Conservation (phyloP, 768 basidiomycete species). For the Russula earlei region DNA sequence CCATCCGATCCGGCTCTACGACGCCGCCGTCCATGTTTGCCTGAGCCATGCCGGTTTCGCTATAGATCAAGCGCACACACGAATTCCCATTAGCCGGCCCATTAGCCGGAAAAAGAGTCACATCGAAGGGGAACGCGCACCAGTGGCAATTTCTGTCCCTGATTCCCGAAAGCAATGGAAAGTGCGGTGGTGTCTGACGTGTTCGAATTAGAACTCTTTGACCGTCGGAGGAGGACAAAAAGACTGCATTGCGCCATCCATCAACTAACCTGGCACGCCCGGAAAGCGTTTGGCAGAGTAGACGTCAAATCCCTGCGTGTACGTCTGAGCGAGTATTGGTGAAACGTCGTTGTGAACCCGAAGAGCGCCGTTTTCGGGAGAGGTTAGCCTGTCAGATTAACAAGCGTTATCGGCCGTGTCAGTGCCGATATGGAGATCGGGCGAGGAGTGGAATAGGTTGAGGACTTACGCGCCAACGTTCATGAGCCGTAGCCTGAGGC, state of each 20-base stretch:
- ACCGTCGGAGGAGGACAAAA: neutral
- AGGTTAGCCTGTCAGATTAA: constrained; percentile 31
- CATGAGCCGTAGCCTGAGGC: constrained; percentile 79
- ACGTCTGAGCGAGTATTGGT: constrained; percentile 75
- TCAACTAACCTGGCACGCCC: constrained; percentile 70
- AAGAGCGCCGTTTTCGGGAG: constrained; percentile 57
- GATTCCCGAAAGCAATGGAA: constrained; percentile 81
- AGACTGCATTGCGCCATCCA: neutral
- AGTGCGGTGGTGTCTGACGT: constrained; percentile 73
- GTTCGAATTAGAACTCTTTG: neutral
- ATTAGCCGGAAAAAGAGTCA: constrained; percentile 16
- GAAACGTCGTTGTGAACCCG: constrained; percentile 60
- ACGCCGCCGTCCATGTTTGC: constrained; percentile 47
- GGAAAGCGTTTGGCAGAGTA: constrained; percentile 92
- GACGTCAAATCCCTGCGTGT: constrained; percentile 77
- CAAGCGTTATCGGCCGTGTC: neutral
- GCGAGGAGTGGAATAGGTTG: constrained; percentile 8
- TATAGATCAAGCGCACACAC: constrained; percentile 23
- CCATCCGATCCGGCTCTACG: constrained; percentile 53
- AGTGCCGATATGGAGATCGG: neutral
- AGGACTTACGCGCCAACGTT: constrained; percentile 80
- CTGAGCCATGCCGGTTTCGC: constrained; percentile 76
- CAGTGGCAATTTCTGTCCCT: constrained; percentile 83
- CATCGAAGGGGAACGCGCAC: constrained; percentile 31
- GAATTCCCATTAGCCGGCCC: constrained; percentile 18